A percentile compares a stretch with the other conserved stretches of the same genome.
Conservation (phyloP, 768 basidiomycete genomes). For the Lentinula sp. region DNA sequence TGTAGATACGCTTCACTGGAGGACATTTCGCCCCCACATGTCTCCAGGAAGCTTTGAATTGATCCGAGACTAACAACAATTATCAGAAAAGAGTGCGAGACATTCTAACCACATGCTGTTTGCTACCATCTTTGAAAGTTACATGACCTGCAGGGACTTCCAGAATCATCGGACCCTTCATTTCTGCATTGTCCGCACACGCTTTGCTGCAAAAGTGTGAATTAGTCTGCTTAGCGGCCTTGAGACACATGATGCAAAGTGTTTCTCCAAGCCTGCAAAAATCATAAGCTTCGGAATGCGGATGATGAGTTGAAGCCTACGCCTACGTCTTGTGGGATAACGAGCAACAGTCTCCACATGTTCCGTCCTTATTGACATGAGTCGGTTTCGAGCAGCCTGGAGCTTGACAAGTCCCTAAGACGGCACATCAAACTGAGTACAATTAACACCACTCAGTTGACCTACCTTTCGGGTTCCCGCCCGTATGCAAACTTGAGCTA, state of each 20-base stretch:
- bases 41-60: constrained; percentile 67
- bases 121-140: constrained; percentile 61
- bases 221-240: constrained; percentile 44
- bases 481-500: constrained; percentile 12
- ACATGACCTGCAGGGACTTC: constrained; percentile 55
- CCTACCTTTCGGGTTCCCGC: constrained; percentile 4
- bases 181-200: constrained; percentile 50
- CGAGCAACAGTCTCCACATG: constrained; percentile 41
- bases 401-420: constrained; percentile 40
- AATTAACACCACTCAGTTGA: background rate
- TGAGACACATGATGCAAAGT: constrained; percentile 56
- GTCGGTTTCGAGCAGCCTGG: constrained; percentile 44
- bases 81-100: background rate
- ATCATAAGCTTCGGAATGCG: background rate
- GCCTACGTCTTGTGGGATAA: constrained; percentile 47
- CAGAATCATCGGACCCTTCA: constrained; percentile 48
- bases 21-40: constrained; percentile 51
- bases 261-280: constrained; percentile 36
- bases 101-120: background rate
- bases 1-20: constrained; percentile 55
- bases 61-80: constrained; percentile 44
- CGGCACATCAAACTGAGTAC: background rate
- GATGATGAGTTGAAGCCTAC: background rate
- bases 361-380: constrained; percentile 32
- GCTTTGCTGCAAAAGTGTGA: constrained; percentile 58